Conservation (phyloP, 2,329 filamentous ascomycete genomes). For the Escovopsis weberi region DNA sequence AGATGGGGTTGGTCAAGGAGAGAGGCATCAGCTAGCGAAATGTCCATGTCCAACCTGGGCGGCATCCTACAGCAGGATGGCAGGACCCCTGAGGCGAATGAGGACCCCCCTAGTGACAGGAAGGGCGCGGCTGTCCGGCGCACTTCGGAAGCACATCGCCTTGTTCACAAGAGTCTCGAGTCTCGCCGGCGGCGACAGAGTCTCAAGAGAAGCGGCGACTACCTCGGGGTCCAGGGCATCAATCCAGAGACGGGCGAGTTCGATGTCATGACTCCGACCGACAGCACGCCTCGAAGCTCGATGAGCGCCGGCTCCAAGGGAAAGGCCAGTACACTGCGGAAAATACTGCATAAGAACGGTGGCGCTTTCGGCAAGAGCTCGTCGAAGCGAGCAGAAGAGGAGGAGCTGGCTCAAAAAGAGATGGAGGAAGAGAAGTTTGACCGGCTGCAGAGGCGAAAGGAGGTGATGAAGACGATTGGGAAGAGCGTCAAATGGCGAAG, state of each 20-base stretch:
- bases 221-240: constrained; percentile 41
- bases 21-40: constrained; percentile 4
- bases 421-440: constrained; percentile 27
- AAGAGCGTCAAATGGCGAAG: constrained; percentile 29
- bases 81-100: neutral
- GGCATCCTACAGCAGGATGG: constrained; percentile 1
- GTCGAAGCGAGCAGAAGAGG: neutral
- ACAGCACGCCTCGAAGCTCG: constrained; percentile 26
- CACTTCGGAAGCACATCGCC: neutral
- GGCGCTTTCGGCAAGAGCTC: constrained; percentile 23
- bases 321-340: constrained; percentile 18
- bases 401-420: constrained; percentile 25
- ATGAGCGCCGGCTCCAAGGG: constrained; percentile 16
- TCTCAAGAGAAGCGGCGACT: constrained; percentile 42
- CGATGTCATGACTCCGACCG: constrained; percentile 35
- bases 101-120: neutral
- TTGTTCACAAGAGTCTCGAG: constrained; percentile 16
- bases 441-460: constrained; percentile 27
- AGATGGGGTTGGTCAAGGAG: constrained; percentile 10
- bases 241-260: constrained; percentile 42
- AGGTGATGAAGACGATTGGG: constrained; percentile 16
- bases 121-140: neutral
- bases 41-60: constrained; percentile 2
- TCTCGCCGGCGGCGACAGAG: constrained; percentile 24
- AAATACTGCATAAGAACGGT: constrained; percentile 20